Base-by-base conservation (phyloP, 352 stramenopile genomes). In the Phytophthora syringae region DNA sequence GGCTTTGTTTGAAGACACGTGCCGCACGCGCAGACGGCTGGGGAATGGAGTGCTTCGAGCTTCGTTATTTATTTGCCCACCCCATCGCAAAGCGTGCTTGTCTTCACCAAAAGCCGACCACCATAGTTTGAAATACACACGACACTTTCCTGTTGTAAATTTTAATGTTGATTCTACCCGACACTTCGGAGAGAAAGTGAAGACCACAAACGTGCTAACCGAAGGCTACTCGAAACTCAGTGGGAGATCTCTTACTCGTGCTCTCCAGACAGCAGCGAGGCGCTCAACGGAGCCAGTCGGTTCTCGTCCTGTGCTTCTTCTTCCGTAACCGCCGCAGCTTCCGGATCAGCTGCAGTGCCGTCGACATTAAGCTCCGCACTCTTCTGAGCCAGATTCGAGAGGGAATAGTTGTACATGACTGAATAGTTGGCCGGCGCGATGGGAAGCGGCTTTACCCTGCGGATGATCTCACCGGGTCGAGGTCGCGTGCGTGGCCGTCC, bases 351-450 rank as follows among this genome's bases (percentile, higher is more conserved):
- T 3, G 60, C 34, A 6, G 63, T 60, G 11, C 45, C 61, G 47
- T 80, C 67, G 12, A 44, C 57, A 43, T 70, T 82, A 52, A 81
- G 64, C 59, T 92, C 83, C 3, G 71, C 65, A 28, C 69, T 75
- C 60, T 88, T 86, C 49, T 85, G 79, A 18, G 71, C 71, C 54
- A 90, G 55, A 32, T 74, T 82, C 10, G 76, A 80, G 10, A 84
- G 73, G 6, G 74, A 81, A 69, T 89, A 91, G 57, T 89, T 86
- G 67, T 92, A 87, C 80, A 93, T 88, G 52, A 88, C 76, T 24
- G 84, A 81, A 63, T 89, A 90, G 48, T 88, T 89, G 49, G 85
- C 85, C 16, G 85, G 85, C 0, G 85, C 85, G 58, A 94, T 90
- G 25, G 84, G 76, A 1, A 84, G 72, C 6, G 78, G 78, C 64